These are phyloP conservation scores for Dothideomycetes sp. DNA, from an alignment of 2,329 filamentous ascomycete species.

Conservation along the genomic window DNA sequence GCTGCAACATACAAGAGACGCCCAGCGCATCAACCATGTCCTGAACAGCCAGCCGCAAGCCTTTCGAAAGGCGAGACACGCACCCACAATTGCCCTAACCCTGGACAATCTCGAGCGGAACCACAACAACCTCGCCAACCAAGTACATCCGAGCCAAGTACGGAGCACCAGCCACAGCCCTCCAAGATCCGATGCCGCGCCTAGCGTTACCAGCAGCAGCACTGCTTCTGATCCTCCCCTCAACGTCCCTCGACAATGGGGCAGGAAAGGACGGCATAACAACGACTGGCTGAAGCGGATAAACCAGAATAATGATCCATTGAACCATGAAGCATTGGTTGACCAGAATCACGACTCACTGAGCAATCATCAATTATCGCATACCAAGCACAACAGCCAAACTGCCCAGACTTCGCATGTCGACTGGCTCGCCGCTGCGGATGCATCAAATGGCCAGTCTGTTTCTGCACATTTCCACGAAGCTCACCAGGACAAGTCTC, in stretches of 20 bases:
- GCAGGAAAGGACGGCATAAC: slow-evolving; percentile 30
- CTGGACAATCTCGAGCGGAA: slow-evolving; percentile 31
- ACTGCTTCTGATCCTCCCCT: slow-evolving; percentile 31
- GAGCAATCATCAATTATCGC: no score
- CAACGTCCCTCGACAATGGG: slow-evolving; percentile 35
- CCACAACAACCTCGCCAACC: slow-evolving; percentile 9
- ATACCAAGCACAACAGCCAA: no score
- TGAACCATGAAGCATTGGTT: no score
- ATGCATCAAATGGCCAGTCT: no score
- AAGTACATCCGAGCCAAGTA: no score
- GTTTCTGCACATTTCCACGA: no score
- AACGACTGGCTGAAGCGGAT: slow-evolving; percentile 33
- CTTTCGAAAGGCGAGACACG: slow-evolving; percentile 32
- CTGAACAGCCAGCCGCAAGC: slow-evolving; percentile 21
- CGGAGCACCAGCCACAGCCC: not conserved
- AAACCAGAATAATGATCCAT: slow-evolving; percentile 4
- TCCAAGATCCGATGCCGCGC: not conserved
- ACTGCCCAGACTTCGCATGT: no score
- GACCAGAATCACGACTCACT: no score
- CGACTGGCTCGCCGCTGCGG: slow-evolving; percentile 1
- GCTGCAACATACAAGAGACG: slow-evolving; percentile 30
- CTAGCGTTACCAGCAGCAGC: slow-evolving; percentile 23
- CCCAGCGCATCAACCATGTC: slow-evolving; percentile 27
- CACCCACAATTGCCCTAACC: slow-evolving; percentile 28
- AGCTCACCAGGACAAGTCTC: no score